Conservation (phyloP, 1,139 yeast species). For the Hanseniaspora gamundiae region DNA sequence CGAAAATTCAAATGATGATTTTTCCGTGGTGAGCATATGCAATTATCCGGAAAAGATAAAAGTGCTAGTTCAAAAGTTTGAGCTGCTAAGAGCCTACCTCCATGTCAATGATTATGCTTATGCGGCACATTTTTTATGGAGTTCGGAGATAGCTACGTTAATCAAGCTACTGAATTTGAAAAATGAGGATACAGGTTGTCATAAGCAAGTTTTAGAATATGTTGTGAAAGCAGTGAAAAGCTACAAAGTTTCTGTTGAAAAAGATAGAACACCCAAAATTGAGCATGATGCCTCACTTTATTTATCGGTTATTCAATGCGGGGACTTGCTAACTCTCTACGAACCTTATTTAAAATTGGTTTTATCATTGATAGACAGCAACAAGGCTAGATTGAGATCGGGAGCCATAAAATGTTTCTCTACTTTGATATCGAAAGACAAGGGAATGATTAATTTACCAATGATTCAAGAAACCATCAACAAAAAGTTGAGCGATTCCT, state of each 20-base stretch:
- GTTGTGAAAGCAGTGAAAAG: neutral
- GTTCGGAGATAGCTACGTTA: constrained; percentile 11
- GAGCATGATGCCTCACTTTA: neutral
- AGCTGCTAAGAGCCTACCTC: constrained; percentile 3
- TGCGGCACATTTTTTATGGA: constrained; percentile 11
- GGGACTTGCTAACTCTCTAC: constrained; percentile 26
- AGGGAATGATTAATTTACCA: constrained; percentile 36
- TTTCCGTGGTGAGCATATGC: constrained; percentile 13
- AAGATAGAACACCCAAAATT: too few species aligned
- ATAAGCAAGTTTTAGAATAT: neutral
- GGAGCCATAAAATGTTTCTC: constrained; percentile 53
- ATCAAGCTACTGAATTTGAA: constrained; percentile 10
- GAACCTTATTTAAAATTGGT: constrained; percentile 43
- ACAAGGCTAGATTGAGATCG: constrained; percentile 48
- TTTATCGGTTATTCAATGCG: neutral
- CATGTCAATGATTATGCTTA: constrained; percentile 1
- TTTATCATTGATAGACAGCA: constrained; percentile 24
- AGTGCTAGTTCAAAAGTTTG: constrained; percentile 10
- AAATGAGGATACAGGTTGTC: constrained; percentile 1
- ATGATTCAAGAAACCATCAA: constrained; percentile 42
- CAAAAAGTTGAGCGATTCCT: constrained; percentile 40
- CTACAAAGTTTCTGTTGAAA: neutral
- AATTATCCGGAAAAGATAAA: constrained; percentile 17
- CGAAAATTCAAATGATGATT: constrained; percentile 11
- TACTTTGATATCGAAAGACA: constrained; percentile 38